Percentiles rank a stretch among this genome's conserved stretches.
These are phyloP conservation scores for Platismatia glauca DNA, from an alignment of 495 filamentous ascomycete species.

Conservation along the genomic window DNA sequence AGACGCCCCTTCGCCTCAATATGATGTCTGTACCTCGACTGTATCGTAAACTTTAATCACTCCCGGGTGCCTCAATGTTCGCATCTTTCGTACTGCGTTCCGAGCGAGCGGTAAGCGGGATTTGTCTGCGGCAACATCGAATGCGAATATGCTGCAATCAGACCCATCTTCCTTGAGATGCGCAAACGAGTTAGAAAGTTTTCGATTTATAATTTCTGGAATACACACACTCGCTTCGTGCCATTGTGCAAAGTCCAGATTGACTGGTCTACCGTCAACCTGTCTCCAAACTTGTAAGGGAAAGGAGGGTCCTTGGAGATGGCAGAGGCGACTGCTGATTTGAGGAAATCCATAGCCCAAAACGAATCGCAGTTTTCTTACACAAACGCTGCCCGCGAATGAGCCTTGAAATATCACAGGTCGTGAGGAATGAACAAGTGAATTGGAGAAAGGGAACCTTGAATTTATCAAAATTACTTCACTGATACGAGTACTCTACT, in stretches of 20 bases:
- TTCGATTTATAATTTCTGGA: slow-evolving; percentile 1
- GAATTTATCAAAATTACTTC: too few relatives aligned
- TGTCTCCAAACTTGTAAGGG: slow-evolving; percentile 84
- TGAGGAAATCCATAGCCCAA: slow-evolving; percentile 81
- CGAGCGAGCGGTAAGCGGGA: slow-evolving; percentile 74
- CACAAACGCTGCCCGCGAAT: neutral
- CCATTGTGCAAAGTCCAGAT: slow-evolving; percentile 92
- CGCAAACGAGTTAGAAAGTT: slow-evolving; percentile 12
- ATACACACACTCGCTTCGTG: slow-evolving; percentile 63
- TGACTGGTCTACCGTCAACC: slow-evolving; percentile 76
- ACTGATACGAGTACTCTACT: too few relatives aligned
- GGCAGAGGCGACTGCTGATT: slow-evolving; percentile 91
- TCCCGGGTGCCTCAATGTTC: slow-evolving; percentile 87
- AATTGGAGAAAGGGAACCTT: neutral
- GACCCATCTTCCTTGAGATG: slow-evolving; percentile 72
- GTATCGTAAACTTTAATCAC: slow-evolving; percentile 89
- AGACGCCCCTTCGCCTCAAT: neutral
- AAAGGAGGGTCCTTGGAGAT: slow-evolving; percentile 91
- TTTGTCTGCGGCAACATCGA: slow-evolving; percentile 73
- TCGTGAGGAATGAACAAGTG: neutral
- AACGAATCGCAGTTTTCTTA: neutral
- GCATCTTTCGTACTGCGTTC: slow-evolving; percentile 84
- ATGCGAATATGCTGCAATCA: slow-evolving; percentile 90
- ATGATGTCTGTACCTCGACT: slow-evolving; percentile 62
- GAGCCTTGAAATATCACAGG: neutral